Base-by-base conservation (phyloP, 73 alveolate genomes). In the Paramecium primaurelia region DNA sequence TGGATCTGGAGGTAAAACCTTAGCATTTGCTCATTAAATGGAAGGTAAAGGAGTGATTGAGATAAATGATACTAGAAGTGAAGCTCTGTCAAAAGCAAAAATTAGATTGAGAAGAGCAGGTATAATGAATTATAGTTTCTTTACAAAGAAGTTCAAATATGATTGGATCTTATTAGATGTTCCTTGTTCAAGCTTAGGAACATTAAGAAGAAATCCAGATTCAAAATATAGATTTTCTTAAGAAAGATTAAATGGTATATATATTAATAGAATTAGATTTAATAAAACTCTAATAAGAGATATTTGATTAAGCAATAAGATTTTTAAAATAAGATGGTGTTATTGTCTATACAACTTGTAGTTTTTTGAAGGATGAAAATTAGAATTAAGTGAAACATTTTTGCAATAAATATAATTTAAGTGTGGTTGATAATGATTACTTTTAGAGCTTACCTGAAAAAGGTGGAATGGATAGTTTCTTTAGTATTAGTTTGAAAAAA, bases 131-230 rank as follows among this genome's bases (percentile, higher is more conserved):
- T 59, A 38, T 10, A 58, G 93, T 68, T 58, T 92, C 92, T 93
- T 64, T 95, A 93, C 92, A 45, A 94, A 80, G 71, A 87, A 51
- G 77, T 71, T 58, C 49, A 96, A 96, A 88, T 95, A 95, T 85
- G 96, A 96, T 93, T 96, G 98, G 98, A 95, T 96, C 6, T 59
- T 96, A 64, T 90, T 93, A 1, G 98, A 96, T 93, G 98, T 96
- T 16, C 98, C 98, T 11, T 96, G 98, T 69, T 86, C 97, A 44
- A 97, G 97, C 9, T 71, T 96, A 25, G 98, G 98, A 36, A 94
- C 95, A 3, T 71, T 96, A 60, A 93, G 98, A 93, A 94, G 98
- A 86, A 95, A 96, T 59, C 98, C 98, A 59, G 98, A 96, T 91
- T 28, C 95, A 71, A 96, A 95, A 88, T 96, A 96, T 96, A 93